Conservation (phyloP, 345 rosid genomes). For the Anacardium occidentale region DNA sequence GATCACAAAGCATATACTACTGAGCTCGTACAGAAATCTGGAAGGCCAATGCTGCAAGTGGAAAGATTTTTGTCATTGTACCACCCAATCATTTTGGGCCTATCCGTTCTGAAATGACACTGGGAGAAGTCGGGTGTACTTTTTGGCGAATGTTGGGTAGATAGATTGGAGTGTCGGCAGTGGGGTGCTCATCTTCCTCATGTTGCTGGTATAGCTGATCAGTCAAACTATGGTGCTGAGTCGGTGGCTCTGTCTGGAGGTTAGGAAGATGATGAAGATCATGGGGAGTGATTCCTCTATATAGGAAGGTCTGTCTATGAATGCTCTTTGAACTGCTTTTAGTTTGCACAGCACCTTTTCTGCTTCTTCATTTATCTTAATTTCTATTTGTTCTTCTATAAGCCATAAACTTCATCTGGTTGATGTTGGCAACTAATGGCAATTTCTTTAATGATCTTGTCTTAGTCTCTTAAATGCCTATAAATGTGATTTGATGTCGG, state of each 20-base stretch:
- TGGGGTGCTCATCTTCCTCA: slow-evolving; percentile 87
- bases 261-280: slow-evolving; percentile 76
- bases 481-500: too few species aligned
- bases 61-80: slow-evolving; percentile 59
- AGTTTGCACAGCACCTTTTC: neutral
- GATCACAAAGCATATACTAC: slow-evolving; percentile 63
- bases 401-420: neutral
- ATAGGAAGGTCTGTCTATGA: slow-evolving; percentile 50
- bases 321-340: neutral
- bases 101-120: slow-evolving; percentile 70
- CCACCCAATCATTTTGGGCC: slow-evolving; percentile 85
- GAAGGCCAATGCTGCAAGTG: slow-evolving; percentile 85
- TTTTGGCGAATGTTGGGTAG: slow-evolving; percentile 78
- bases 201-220: slow-evolving; percentile 79
- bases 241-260: slow-evolving; percentile 83
- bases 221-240: slow-evolving; percentile 62
- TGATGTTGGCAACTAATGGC: neutral
- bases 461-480: too few species aligned
- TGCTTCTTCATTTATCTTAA: neutral
- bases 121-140: slow-evolving; percentile 55
- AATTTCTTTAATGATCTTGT: slow-evolving; percentile 6
- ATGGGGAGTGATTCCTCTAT: slow-evolving; percentile 79
- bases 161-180: slow-evolving; percentile 59
- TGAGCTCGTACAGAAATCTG: slow-evolving; percentile 57
- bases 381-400: neutral